Evolutionary conservation across 495 filamentous ascomycete genomes (phyloP), one percentile per base, ranked within the genome.

Genomic region (Daldinia bambusicola): DNA sequence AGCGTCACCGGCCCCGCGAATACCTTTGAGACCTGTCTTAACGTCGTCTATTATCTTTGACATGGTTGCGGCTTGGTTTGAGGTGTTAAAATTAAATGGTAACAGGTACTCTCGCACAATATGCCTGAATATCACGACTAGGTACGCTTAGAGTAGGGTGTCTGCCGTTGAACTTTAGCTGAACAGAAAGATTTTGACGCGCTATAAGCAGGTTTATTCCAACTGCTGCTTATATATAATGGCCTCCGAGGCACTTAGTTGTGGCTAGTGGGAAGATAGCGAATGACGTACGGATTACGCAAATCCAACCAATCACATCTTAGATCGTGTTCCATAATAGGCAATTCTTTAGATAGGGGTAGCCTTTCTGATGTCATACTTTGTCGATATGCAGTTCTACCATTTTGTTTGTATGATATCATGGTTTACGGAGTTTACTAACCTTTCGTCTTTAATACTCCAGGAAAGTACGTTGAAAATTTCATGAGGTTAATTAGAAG

Each of bases 1-100:
- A 1, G 70, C 62, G 20, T 77, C 75, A 34, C 75, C 72, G 20
- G 70, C 72, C 38, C 72, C 72, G 40, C 67, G 75, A 50, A 77
- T 64, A 50, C 75, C 72, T 41, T 77, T 77, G 9, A 74, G 1
- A 36, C 70, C 58, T 34, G 75, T 77, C 51, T 74, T 74, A 30
- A 77, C 57, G 55, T 77, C 72, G 16, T 75, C 61, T n/a, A 77
- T 51, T 34, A 77, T 64, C 38, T 64, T 73, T 5, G 67, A 73
- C 75, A 77, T 75, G 13, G 10, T 55, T 60, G 32, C 13, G 14
- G 16, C 20, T 53, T 26, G 6, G 5, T 48, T 41, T 20, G 14
- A 40, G 37, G 37, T n/a, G 12, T 4, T 26, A 36, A n/a, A 4
- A 8, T 22, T 50, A 26, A 41, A 32, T 14, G 26, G 3, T 26